Evolutionary conservation across 2,329 filamentous ascomycete species (phyloP).

Genomic region (Cladophialophora carrionii): DNA sequence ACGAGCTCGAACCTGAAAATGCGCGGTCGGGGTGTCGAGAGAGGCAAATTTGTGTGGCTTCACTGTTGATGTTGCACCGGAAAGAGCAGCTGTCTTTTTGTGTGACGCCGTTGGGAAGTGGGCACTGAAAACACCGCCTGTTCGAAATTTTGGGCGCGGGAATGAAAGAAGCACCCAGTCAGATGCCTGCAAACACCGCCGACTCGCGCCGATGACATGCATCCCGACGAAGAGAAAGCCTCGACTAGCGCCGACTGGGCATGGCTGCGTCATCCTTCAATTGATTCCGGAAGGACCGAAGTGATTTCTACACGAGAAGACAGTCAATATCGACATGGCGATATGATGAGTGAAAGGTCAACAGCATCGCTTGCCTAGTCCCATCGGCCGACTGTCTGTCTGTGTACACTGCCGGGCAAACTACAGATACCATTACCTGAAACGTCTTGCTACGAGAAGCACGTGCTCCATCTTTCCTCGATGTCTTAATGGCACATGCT

Average conservation of each 20-base stretch:
- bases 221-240: slow-evolving; percentile 12
- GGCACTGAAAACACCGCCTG: slow-evolving; percentile 8
- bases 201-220: slow-evolving; percentile 16
- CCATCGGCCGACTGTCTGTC: not conserved
- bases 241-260: not conserved
- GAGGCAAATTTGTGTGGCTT: slow-evolving; percentile 14
- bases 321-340: not conserved
- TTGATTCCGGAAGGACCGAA: not conserved
- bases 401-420: not conserved
- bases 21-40: not conserved
- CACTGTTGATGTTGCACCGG: slow-evolving; percentile 20
- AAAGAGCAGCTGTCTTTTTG: slow-evolving; percentile 21
- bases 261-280: not conserved
- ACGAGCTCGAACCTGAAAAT: not conserved
- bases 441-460: not conserved
- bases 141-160: slow-evolving; percentile 23
- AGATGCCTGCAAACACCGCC: slow-evolving; percentile 11
- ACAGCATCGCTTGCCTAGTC: not conserved
- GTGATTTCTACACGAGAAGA: not conserved
- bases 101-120: slow-evolving; percentile 6
- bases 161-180: slow-evolving; percentile 4
- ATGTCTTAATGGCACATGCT: not conserved
- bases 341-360: not conserved
- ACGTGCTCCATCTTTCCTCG: not conserved
- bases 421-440: not conserved